phyloP scores from a whole-genome alignment of 1,284 basidiomycete genomes.

The Ustilago lituana region DNA sequence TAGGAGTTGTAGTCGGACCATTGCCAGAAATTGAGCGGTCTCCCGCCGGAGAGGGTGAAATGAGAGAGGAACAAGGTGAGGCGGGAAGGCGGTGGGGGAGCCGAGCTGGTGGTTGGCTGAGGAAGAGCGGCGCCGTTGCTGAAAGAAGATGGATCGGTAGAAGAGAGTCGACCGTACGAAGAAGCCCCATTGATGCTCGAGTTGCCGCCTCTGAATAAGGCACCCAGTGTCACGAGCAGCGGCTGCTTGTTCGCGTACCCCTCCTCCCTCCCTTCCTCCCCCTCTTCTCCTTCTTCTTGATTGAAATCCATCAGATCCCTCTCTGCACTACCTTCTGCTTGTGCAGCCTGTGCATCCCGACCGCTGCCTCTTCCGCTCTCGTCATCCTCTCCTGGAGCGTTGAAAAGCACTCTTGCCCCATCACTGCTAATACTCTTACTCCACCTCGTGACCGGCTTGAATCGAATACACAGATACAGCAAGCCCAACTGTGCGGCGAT shows the following conservation, averaged over 20 bases:
- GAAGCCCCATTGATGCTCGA: not conserved
- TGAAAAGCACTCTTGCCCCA: constrained; percentile 38
- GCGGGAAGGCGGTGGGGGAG: not conserved
- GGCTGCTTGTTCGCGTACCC: constrained; percentile 40
- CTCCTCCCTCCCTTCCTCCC: constrained; percentile 12
- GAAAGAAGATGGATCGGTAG: constrained; percentile 14
- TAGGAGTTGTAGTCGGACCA: constrained; percentile 79
- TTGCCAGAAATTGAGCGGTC: constrained; percentile 84
- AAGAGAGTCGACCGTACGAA: constrained; percentile 17
- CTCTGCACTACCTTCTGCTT: not conserved
- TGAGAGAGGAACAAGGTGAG: not conserved
- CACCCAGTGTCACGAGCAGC: constrained; percentile 38
- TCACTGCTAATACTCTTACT: constrained; percentile 38
- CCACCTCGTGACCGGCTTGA: constrained; percentile 57
- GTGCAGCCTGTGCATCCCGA: not conserved
- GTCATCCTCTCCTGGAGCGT: constrained; percentile 11
- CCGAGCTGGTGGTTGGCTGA: not conserved
- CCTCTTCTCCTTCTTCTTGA: not conserved
- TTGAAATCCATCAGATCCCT: constrained; percentile 29
- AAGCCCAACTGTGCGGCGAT: constrained; percentile 70
- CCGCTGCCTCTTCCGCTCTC: not conserved
- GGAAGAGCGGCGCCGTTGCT: no score
- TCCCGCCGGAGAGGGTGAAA: not conserved
- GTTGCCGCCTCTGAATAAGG: constrained; percentile 13
- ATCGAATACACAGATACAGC: constrained; percentile 70